These are phyloP conservation scores for Rhynchosporium agropyri DNA, from an alignment of 2,329 filamentous ascomycete genomes.

Conservation along the genomic window DNA sequence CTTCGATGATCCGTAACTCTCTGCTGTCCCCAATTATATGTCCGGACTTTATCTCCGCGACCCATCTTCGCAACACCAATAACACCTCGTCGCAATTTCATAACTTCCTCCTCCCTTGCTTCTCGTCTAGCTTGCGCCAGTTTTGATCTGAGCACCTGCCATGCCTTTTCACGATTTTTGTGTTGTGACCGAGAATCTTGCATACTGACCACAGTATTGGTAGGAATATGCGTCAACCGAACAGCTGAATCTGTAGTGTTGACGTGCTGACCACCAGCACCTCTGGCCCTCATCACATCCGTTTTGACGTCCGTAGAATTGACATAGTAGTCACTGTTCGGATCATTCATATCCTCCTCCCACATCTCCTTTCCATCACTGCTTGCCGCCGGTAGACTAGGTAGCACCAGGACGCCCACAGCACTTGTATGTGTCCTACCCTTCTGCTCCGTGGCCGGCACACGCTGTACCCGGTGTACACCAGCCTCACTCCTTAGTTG, in stretches of 20 bases:
- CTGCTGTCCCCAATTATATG: constrained; percentile 73
- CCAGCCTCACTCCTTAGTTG: constrained; percentile 84
- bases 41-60: constrained; percentile 86
- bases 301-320: constrained; percentile 78
- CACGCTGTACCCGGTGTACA: constrained; percentile 91
- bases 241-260: constrained; percentile 98
- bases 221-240: constrained; percentile 86
- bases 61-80: constrained; percentile 82
- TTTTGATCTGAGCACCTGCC: constrained; percentile 79
- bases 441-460: constrained; percentile 87
- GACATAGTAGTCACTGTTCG: constrained; percentile 89
- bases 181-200: constrained; percentile 92
- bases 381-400: constrained; percentile 68
- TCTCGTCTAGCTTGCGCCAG: constrained; percentile 81
- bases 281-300: constrained; percentile 90
- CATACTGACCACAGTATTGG: constrained; percentile 83
- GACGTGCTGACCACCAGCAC: constrained; percentile 95
- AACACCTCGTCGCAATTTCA: constrained; percentile 73
- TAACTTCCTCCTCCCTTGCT: constrained; percentile 78
- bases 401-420: constrained; percentile 88
- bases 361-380: constrained; percentile 52
- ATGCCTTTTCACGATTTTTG: constrained; percentile 84
- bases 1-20: constrained; percentile 74
- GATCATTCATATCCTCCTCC: constrained; percentile 72
- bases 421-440: constrained; percentile 93